phyloP scores from a whole-genome alignment of 192 early-diverging fungal species.

The Cladochytrium replicatum region DNA sequence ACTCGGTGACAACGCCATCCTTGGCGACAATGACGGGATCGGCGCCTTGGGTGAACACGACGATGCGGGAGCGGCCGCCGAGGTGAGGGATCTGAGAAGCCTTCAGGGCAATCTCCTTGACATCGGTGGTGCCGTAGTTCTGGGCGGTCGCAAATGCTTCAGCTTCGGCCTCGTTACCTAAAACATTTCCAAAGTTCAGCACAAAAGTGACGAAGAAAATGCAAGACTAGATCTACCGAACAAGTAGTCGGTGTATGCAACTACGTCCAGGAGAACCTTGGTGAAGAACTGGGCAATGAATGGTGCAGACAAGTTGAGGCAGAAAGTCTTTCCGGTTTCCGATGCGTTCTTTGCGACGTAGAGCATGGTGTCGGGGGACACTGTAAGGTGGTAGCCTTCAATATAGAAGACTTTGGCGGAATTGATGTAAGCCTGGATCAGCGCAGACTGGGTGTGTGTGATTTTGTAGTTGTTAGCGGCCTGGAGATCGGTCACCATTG shows the following conservation, averaged over 20 bases:
- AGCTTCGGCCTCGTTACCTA: conserved; percentile 74
- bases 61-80: conserved; percentile 55
- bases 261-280: conserved; percentile 49
- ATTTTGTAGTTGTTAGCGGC: conserved; percentile 64
- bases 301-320: conserved; percentile 78
- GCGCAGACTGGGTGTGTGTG: conserved; percentile 38
- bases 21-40: conserved; percentile 48
- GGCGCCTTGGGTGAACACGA: conserved; percentile 74
- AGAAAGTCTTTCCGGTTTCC: conserved; percentile 61
- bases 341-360: conserved; percentile 68
- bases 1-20: conserved; percentile 33
- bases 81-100: conserved; percentile 61
- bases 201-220: not conserved
- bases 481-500: conserved; percentile 75
- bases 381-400: conserved; percentile 74
- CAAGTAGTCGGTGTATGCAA: conserved; percentile 69
- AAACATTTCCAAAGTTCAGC: not conserved
- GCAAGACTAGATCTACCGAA: conserved; percentile 39
- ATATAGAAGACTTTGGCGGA: conserved; percentile 70
- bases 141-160: conserved; percentile 55
- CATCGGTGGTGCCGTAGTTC: conserved; percentile 48
- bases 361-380: conserved; percentile 61
- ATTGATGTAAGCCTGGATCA: conserved; percentile 70
- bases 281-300: conserved; percentile 77
- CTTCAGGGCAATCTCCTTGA: conserved; percentile 62